A percentile compares a stretch with the other conserved stretches of the same genome.
Conservation (phyloP, 164 flowering plant species). For the Macadamia tetraphylla region DNA sequence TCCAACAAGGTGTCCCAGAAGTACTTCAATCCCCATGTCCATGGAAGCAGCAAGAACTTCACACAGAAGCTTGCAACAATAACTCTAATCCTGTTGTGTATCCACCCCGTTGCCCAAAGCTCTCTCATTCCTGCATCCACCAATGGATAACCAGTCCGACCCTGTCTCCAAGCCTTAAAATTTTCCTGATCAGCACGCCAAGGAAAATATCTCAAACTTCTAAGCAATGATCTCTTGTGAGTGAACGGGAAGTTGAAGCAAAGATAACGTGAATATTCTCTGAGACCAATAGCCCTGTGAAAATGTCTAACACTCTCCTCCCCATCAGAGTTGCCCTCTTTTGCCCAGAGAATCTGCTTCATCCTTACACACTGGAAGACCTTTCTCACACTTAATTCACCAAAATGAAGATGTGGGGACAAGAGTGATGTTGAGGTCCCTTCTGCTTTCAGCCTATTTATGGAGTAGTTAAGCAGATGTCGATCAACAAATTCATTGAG, state of each 20-base stretch:
- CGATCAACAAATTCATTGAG: constrained; percentile 53
- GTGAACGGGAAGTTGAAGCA: constrained; percentile 93
- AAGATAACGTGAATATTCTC: constrained; percentile 88
- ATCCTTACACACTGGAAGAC: constrained; percentile 52
- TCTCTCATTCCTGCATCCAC: constrained; percentile 99
- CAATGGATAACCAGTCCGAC: constrained; percentile 87
- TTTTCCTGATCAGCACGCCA: constrained; percentile 46
- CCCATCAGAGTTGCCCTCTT: constrained; percentile 48
- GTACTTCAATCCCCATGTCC: constrained; percentile 99
- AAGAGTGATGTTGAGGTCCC: constrained; percentile 69
- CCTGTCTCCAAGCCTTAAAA: constrained; percentile 95
- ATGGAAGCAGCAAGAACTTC: constrained; percentile 78
- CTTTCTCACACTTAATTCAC: constrained; percentile 75
- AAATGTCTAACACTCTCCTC: constrained; percentile 56
- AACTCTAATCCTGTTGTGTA: constrained; percentile 76
- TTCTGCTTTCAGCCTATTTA: constrained; percentile 47
- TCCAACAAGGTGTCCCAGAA: constrained; percentile 97
- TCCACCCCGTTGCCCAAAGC: constrained; percentile 98
- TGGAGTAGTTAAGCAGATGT: constrained; percentile 54
- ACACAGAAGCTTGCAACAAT: constrained; percentile 80
- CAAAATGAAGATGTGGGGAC: constrained; percentile 89
- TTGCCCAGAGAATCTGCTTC: constrained; percentile 69
- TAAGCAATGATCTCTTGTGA: constrained; percentile 65
- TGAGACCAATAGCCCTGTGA: constrained; percentile 68
- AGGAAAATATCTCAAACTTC: constrained; percentile 63